These are phyloP conservation scores for Metschnikowia kunwiensis DNA, from an alignment of 805 yeast genomes.

Conservation along the genomic window DNA sequence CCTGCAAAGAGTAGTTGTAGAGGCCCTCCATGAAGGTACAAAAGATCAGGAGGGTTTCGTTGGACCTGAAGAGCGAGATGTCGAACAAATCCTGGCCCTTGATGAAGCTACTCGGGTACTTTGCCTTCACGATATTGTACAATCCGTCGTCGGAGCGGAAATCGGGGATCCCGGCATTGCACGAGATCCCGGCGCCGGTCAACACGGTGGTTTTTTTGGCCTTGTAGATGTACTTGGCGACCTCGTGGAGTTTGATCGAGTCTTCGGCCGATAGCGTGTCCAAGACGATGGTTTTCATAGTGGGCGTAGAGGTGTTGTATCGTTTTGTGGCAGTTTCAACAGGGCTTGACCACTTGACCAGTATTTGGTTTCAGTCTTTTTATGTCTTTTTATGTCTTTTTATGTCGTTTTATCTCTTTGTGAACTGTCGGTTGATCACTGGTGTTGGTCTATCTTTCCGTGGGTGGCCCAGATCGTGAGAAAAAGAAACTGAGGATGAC, in stretches of 20 bases:
- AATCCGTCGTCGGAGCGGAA: conserved; percentile 83
- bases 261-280: conserved; percentile 25
- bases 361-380: too few species aligned
- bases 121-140: conserved; percentile 66
- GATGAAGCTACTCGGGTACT: conserved; percentile 58
- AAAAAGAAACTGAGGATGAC: too few species aligned
- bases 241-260: conserved; percentile 34
- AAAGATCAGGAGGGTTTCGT: conserved; percentile 64
- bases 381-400: too few species aligned
- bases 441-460: too few species aligned
- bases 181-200: conserved; percentile 96
- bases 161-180: conserved; percentile 97
- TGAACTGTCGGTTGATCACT: too few species aligned
- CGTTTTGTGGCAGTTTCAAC: too few species aligned
- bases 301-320: too few species aligned
- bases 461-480: too few species aligned
- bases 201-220: conserved; percentile 63
- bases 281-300: conserved; percentile 32
- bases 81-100: conserved; percentile 93
- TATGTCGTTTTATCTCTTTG: too few species aligned
- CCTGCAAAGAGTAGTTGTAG: conserved; percentile 58
- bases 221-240: conserved; percentile 43
- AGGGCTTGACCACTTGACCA: too few species aligned
- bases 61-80: conserved; percentile 71
- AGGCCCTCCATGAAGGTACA: conserved; percentile 86